Percentiles rank a stretch among this genome's conserved stretches.
Evolutionary conservation across 495 filamentous ascomycete species (phyloP).

Genomic region (Penicillium cosmopolitanum): DNA sequence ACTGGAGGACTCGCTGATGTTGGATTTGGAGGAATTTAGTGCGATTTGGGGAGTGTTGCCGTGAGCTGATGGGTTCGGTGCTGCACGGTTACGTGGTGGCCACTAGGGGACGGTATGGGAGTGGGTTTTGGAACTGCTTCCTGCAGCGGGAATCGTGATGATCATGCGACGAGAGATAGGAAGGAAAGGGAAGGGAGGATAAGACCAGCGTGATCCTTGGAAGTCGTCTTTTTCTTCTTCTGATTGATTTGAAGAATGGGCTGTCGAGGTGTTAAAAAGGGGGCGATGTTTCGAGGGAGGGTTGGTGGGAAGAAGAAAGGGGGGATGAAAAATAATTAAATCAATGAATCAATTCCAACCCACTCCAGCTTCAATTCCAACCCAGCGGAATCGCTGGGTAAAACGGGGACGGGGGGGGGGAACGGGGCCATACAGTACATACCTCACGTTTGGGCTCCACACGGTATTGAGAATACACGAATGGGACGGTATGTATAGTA

Average conservation of each 20-base stretch:
- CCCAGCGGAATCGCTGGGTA: constrained; percentile 22
- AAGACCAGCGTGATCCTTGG: constrained; percentile 36
- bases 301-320: constrained; percentile 15
- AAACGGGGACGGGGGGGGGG: background rate
- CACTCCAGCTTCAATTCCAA: constrained; percentile 31
- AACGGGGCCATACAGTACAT: background rate
- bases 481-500: no score
- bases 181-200: constrained; percentile 16
- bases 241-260: background rate
- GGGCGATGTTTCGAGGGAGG: constrained; percentile 1
- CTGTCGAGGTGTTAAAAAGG: constrained; percentile 7
- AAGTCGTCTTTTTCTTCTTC: constrained; percentile 12
- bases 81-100: constrained; percentile 51
- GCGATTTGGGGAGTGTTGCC: constrained; percentile 29
- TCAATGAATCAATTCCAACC: constrained; percentile 33
- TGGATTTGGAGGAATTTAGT: constrained; percentile 31
- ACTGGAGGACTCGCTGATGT: constrained; percentile 33
- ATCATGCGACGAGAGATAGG: constrained; percentile 32
- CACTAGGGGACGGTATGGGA: constrained; percentile 35
- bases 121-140: constrained; percentile 24
- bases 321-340: constrained; percentile 31
- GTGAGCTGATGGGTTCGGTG: constrained; percentile 33
- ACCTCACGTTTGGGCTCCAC: constrained; percentile 32
- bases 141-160: constrained; percentile 25
- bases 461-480: constrained; percentile 1